Evolutionary conservation across 768 basidiomycete genomes (phyloP).

Genomic region (Filobasidium wieringae): DNA sequence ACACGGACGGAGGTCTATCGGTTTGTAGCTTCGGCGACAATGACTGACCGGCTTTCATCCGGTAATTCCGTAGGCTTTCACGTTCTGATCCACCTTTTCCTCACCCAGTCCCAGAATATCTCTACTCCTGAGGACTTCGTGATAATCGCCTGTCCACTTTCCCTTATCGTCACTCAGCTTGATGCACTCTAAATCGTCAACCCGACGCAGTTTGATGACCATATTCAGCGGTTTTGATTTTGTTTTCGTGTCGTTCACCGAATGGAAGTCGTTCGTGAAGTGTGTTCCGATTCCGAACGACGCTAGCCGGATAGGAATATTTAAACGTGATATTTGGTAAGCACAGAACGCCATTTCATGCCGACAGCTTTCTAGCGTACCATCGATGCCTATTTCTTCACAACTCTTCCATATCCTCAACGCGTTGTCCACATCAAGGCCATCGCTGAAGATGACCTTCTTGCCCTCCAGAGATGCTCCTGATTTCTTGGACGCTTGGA

Average conservation of each 20-base stretch:
- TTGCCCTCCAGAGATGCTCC: conserved; percentile 44
- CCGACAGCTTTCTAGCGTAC: conserved; percentile 18
- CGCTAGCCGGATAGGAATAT: conserved; percentile 42
- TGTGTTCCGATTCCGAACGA: conserved; percentile 89
- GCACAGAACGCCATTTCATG: background rate
- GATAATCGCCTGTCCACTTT: conserved; percentile 67
- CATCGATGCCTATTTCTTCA: conserved; percentile 57
- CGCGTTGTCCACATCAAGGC: conserved; percentile 59
- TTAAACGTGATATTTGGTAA: background rate
- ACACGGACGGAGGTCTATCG: too few relatives aligned
- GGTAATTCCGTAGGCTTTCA: conserved; percentile 11
- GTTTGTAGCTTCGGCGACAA: too few relatives aligned
- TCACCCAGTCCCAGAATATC: conserved; percentile 47
- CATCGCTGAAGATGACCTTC: conserved; percentile 72
- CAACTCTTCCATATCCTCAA: conserved; percentile 59
- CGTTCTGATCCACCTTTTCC: conserved; percentile 16
- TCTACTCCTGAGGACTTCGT: conserved; percentile 43
- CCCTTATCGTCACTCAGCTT: conserved; percentile 87
- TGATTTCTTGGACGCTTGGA: conserved; percentile 51
- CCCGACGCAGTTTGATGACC: conserved; percentile 77
- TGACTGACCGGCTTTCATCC: too few relatives aligned
- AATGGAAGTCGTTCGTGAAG: conserved; percentile 73
- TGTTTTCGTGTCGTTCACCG: conserved; percentile 34
- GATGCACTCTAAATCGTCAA: conserved; percentile 64
- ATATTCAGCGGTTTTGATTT: conserved; percentile 55